These are phyloP conservation scores for Colletotrichum limetticola DNA, from an alignment of 2,329 filamentous ascomycete genomes.

Conservation along the genomic window DNA sequence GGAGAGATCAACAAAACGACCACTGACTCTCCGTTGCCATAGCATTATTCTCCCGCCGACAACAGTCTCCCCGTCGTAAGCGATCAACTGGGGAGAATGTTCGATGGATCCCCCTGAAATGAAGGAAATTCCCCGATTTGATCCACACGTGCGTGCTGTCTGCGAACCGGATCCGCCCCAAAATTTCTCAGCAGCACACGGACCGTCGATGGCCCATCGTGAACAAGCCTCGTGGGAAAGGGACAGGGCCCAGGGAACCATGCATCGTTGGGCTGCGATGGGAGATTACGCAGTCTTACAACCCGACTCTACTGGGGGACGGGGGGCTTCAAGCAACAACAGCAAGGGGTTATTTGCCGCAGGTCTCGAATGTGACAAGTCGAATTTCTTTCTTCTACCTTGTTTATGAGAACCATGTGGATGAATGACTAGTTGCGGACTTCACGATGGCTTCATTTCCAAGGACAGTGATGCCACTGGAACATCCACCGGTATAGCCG, in stretches of 20 bases:
- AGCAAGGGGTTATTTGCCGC: background rate
- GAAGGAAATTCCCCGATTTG: constrained; percentile 26
- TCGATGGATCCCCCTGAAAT: constrained; percentile 22
- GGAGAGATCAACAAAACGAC: background rate
- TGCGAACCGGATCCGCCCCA: background rate
- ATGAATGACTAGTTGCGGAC: background rate
- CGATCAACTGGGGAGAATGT: constrained; percentile 13
- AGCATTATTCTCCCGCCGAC: background rate
- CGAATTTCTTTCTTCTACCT: background rate
- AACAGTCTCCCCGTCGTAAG: background rate
- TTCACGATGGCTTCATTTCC: constrained; percentile 25
- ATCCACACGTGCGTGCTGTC: constrained; percentile 5
- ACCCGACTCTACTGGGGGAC: constrained; percentile 1
- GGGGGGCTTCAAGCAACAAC: too few species aligned
- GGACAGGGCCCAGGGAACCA: constrained; percentile 6
- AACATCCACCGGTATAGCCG: background rate
- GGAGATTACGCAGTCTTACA: constrained; percentile 10
- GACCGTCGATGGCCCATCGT: background rate
- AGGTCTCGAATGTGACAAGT: constrained; percentile 6
- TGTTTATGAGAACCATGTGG: background rate
- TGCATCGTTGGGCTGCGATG: constrained; percentile 25
- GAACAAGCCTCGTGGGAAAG: constrained; percentile 13
- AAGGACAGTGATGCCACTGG: background rate
- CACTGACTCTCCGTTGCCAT: background rate
- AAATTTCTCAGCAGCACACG: background rate